Percentiles rank a stretch among this genome's conserved stretches.
These are phyloP conservation scores for Leptographium lundbergii DNA, from an alignment of 2,329 filamentous ascomycete species.

Conservation along the genomic window DNA sequence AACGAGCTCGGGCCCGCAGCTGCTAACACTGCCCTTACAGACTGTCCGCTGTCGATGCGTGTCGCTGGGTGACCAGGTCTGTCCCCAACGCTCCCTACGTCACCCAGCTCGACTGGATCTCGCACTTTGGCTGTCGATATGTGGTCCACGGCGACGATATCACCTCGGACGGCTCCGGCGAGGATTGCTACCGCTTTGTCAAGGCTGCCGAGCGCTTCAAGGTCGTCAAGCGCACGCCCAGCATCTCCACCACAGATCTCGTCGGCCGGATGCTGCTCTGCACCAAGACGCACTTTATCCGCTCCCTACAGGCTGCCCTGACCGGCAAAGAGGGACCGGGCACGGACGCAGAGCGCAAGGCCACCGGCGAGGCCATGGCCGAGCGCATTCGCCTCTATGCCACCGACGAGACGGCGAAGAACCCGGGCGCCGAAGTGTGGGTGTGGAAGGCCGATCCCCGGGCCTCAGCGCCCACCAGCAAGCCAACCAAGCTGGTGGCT, in stretches of 20 bases:
- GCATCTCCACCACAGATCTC: constrained; percentile 95
- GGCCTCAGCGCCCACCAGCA: constrained; percentile 44
- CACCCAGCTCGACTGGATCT: constrained; percentile 85
- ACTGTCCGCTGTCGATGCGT: constrained; percentile 82
- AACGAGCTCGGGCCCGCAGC: background rate
- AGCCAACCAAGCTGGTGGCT: constrained; percentile 54
- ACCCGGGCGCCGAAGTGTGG: constrained; percentile 74
- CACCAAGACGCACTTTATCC: constrained; percentile 89
- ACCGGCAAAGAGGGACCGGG: constrained; percentile 62
- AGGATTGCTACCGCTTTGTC: constrained; percentile 96
- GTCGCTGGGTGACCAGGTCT: constrained; percentile 82
- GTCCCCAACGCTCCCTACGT: constrained; percentile 87
- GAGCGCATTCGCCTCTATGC: constrained; percentile 76
- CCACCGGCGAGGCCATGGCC: constrained; percentile 54
- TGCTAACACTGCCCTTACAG: constrained; percentile 28
- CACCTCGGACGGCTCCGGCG: constrained; percentile 67
- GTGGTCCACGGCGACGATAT: constrained; percentile 30
- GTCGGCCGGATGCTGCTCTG: constrained; percentile 95
- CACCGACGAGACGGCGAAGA: constrained; percentile 68
- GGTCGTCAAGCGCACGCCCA: constrained; percentile 90
- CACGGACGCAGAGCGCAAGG: constrained; percentile 49
- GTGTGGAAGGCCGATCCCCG: constrained; percentile 48
- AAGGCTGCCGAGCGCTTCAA: constrained; percentile 91
- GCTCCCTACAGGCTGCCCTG: constrained; percentile 57
- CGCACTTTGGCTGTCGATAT: constrained; percentile 87